Evolutionary conservation across 2,329 filamentous ascomycete genomes (phyloP).

Genomic region (Nannizziopsis arthrosporioides): DNA sequence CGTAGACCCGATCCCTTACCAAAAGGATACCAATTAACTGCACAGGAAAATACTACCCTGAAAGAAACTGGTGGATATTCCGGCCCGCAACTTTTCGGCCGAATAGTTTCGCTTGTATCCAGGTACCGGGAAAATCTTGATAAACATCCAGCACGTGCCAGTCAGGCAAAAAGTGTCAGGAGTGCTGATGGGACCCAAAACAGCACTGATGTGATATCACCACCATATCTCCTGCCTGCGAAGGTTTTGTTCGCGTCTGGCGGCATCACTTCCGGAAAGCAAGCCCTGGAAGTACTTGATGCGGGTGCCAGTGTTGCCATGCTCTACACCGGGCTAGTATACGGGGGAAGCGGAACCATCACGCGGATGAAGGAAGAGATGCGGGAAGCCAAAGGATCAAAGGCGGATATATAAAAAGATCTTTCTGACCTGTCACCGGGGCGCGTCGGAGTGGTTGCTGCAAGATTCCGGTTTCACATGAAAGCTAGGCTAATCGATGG

Average conservation of each 20-base stretch:
- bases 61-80: conserved; percentile 79
- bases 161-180: conserved; percentile 15
- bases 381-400: conserved; percentile 20
- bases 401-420: background rate
- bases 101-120: conserved; percentile 65
- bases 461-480: no score
- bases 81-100: conserved; percentile 75
- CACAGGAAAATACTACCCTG: conserved; percentile 55
- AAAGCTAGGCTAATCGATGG: no score
- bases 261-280: conserved; percentile 76
- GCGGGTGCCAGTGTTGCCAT: conserved; percentile 85
- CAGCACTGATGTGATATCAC: conserved; percentile 9
- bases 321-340: conserved; percentile 70
- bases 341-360: conserved; percentile 51
- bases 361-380: conserved; percentile 41
- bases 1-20: conserved; percentile 61
- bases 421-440: no score
- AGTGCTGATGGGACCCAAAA: conserved; percentile 15
- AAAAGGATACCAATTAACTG: conserved; percentile 50
- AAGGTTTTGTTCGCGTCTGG: conserved; percentile 92
- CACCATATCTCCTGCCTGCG: conserved; percentile 12
- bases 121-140: conserved; percentile 64
- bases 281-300: conserved; percentile 70
- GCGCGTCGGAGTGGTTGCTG: no score
- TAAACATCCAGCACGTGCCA: conserved; percentile 23